These are phyloP conservation scores for Verbascum thapsus DNA, from an alignment of 257 asterid genomes.

Conservation along the genomic window DNA sequence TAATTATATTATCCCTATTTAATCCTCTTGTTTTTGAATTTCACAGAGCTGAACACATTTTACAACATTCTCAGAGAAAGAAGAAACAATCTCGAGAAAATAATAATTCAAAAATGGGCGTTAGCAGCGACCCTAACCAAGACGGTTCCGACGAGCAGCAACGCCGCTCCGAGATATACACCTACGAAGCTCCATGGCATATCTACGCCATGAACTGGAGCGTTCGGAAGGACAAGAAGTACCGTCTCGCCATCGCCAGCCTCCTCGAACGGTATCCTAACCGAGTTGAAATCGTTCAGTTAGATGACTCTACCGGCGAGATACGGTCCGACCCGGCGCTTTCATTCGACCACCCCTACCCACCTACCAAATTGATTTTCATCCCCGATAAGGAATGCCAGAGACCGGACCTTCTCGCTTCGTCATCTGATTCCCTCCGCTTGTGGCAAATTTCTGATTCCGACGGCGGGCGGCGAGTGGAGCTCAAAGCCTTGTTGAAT, in stretches of 20 bases:
- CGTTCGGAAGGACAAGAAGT: slow-evolving; percentile 83
- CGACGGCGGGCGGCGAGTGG: slow-evolving; percentile 59
- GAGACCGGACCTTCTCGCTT: slow-evolving; percentile 86
- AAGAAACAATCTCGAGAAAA: too few relatives aligned
- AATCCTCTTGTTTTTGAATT: too few relatives aligned
- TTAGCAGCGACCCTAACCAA: slow-evolving; percentile 71
- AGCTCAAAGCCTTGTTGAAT: slow-evolving; percentile 62
- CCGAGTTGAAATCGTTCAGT: slow-evolving; percentile 86
- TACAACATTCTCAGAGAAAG: slow-evolving; percentile 13
- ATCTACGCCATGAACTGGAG: slow-evolving; percentile 96
- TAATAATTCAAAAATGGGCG: slow-evolving; percentile 82
- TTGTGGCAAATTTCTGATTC: slow-evolving; percentile 76
- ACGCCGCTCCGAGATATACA: slow-evolving; percentile 96
- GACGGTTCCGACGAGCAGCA: slow-evolving; percentile 95
- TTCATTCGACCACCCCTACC: slow-evolving; percentile 93
- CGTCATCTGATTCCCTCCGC: slow-evolving; percentile 88
- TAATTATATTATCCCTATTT: too few relatives aligned
- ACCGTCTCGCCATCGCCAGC: slow-evolving; percentile 90
- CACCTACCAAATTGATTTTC: slow-evolving; percentile 88
- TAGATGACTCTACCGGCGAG: slow-evolving; percentile 83
- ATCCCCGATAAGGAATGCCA: slow-evolving; percentile 92
- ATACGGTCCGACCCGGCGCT: slow-evolving; percentile 77
- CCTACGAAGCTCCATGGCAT: slow-evolving; percentile 98
- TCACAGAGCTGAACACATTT: too few relatives aligned
- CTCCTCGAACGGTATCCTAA: slow-evolving; percentile 81